These are phyloP conservation scores for Blastobotrys muscicola DNA, from an alignment of 805 yeast genomes.

Conservation along the genomic window DNA sequence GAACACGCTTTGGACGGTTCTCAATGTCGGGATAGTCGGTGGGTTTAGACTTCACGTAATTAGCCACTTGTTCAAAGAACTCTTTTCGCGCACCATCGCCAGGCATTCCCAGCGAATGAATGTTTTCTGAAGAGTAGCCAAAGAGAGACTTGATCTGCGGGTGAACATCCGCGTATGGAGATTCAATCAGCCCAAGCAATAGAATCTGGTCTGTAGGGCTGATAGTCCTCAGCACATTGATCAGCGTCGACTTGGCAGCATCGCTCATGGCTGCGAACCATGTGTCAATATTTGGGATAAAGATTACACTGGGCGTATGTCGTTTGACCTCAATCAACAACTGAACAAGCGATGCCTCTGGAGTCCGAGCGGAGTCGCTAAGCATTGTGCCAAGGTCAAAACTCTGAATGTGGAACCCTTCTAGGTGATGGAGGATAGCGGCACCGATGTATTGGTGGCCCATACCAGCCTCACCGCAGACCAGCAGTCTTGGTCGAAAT, in stretches of 20 bases:
- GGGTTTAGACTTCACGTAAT: conserved; percentile 59
- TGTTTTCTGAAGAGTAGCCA: conserved; percentile 44
- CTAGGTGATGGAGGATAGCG: conserved; percentile 72
- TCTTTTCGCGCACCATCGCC: conserved; percentile 35
- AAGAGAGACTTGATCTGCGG: conserved; percentile 45
- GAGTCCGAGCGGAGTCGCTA: conserved; percentile 69
- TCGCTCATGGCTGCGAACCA: conserved; percentile 64
- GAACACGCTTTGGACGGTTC: conserved; percentile 32
- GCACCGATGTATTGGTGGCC: conserved; percentile 83
- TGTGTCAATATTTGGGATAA: conserved; percentile 71
- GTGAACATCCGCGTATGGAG: conserved; percentile 32
- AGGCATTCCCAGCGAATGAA: conserved; percentile 39
- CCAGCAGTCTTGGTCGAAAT: conserved; percentile 70
- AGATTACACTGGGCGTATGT: conserved; percentile 79
- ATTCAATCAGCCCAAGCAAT: conserved; percentile 62
- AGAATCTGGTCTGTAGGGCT: conserved; percentile 65
- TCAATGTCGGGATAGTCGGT: conserved; percentile 55
- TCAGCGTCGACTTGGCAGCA: conserved; percentile 61
- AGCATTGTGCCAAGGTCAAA: conserved; percentile 70
- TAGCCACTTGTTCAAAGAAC: conserved; percentile 49
- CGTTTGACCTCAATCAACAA: conserved; percentile 78
- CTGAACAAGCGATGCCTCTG: conserved; percentile 78
- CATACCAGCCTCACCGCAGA: conserved; percentile 65
- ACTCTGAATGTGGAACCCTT: conserved; percentile 82
- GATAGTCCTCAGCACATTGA: conserved; percentile 58